Conservation (phyloP, 2,329 filamentous ascomycete genomes). For the Dothistroma septosporum region DNA sequence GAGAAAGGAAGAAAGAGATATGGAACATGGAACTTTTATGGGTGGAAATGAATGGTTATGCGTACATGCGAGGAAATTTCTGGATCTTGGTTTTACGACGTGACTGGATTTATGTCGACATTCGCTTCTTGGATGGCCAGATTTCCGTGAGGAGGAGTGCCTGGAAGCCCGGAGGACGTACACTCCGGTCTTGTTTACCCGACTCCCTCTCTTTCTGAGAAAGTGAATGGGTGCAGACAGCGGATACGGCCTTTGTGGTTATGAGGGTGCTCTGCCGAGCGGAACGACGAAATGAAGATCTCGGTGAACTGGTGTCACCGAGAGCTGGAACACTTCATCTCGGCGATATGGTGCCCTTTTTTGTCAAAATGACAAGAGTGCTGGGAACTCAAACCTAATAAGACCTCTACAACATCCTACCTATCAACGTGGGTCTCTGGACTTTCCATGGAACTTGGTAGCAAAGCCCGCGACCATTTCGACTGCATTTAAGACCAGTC, state of each 20-base stretch:
- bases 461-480: not conserved
- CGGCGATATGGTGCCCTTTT: constrained; percentile 8
- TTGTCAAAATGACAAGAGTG: not conserved
- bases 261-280: constrained; percentile 17
- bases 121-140: constrained; percentile 13
- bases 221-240: constrained; percentile 13
- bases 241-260: constrained; percentile 21
- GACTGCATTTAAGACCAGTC: not conserved
- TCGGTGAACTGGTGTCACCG: constrained; percentile 9
- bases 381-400: constrained; percentile 14
- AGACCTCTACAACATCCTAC: constrained; percentile 14
- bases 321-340: constrained; percentile 14
- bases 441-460: not conserved
- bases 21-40: not conserved
- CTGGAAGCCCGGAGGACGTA: constrained; percentile 24
- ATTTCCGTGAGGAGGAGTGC: constrained; percentile 7
- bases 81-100: constrained; percentile 6
- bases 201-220: not conserved
- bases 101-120: constrained; percentile 12
- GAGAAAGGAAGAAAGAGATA: constrained; percentile 8
- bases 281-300: constrained; percentile 14
- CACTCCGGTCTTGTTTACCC: constrained; percentile 20
- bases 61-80: constrained; percentile 18
- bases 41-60: constrained; percentile 1
- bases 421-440: constrained; percentile 6